These are phyloP conservation scores for Graphilbum fragrans DNA, from an alignment of 2,329 filamentous ascomycete species.

Conservation along the genomic window DNA sequence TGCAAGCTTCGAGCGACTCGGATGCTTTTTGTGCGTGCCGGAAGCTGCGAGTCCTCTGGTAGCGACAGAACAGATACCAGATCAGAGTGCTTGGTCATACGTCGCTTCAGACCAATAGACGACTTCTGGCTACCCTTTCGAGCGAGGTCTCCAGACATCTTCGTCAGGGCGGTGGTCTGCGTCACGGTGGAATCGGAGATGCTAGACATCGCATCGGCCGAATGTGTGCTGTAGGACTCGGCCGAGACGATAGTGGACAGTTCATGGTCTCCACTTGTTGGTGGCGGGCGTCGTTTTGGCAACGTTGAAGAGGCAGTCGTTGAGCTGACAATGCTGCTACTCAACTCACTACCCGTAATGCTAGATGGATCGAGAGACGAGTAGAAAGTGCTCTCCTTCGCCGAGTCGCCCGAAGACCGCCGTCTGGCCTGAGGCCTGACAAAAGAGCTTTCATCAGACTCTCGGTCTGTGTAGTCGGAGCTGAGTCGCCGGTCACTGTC, in stretches of 20 bases:
- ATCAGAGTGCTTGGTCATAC: slow-evolving; percentile 84
- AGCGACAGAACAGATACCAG: slow-evolving; percentile 84
- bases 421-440: slow-evolving; percentile 15
- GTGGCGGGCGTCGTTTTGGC: slow-evolving; percentile 26
- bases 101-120: slow-evolving; percentile 48
- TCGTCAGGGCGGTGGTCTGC: slow-evolving; percentile 36
- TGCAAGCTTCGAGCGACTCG: slow-evolving; percentile 69
- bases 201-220: slow-evolving; percentile 38
- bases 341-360: slow-evolving; percentile 9
- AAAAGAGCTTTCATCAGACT: slow-evolving; percentile 12
- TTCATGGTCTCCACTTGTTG: slow-evolving; percentile 42
- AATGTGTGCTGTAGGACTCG: slow-evolving; percentile 29
- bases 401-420: slow-evolving; percentile 18
- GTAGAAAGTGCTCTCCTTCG: slow-evolving; percentile 15
- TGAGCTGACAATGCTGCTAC: slow-evolving; percentile 9
- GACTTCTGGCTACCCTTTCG: slow-evolving; percentile 32
- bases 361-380: slow-evolving; percentile 11
- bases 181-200: slow-evolving; percentile 39
- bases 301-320: slow-evolving; percentile 1
- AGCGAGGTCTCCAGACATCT: slow-evolving; percentile 31
- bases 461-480: background rate
- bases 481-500: background rate
- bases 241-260: slow-evolving; percentile 47
- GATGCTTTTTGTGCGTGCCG: slow-evolving; percentile 54
- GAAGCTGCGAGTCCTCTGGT: slow-evolving; percentile 42